Evolutionary conservation across 1,284 basidiomycete genomes (phyloP).

Genomic region (Leucoagaricus sp.): DNA sequence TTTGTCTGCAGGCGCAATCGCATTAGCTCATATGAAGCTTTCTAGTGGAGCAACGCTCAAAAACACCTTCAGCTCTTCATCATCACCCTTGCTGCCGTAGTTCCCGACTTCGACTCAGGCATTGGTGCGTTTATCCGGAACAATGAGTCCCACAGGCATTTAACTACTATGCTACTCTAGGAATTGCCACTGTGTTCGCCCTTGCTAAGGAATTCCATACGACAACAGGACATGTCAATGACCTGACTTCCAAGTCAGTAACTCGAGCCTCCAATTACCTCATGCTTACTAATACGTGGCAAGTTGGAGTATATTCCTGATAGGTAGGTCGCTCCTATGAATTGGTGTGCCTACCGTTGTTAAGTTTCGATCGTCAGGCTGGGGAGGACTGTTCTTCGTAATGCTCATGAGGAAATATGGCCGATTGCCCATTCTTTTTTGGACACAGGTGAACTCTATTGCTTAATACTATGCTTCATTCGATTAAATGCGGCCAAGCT

Average conservation of each 20-base stretch:
- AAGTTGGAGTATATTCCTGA: conserved; percentile 60
- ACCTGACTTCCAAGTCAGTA: conserved; percentile 59
- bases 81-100: conserved; percentile 63
- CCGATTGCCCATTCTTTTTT: conserved; percentile 59
- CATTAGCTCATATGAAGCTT: neutral
- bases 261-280: neutral
- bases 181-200: conserved; percentile 61
- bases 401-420: conserved; percentile 58
- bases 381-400: conserved; percentile 57
- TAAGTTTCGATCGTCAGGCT: conserved; percentile 37
- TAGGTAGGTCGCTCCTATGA: conserved; percentile 33
- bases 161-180: conserved; percentile 25
- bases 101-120: conserved; percentile 70
- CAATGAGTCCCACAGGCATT: too few relatives aligned
- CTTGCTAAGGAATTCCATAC: conserved; percentile 61
- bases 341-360: neutral
- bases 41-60: conserved; percentile 38
- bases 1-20: neutral
- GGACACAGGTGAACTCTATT: conserved; percentile 49
- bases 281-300: neutral
- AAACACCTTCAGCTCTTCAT: conserved; percentile 61
- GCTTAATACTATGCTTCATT: neutral
- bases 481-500: conserved; percentile 31
- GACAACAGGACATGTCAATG: conserved; percentile 60
- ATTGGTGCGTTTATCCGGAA: conserved; percentile 48